Base-by-base conservation (phyloP, 441 rosid genomes). In the Adansonia grandidieri region DNA sequence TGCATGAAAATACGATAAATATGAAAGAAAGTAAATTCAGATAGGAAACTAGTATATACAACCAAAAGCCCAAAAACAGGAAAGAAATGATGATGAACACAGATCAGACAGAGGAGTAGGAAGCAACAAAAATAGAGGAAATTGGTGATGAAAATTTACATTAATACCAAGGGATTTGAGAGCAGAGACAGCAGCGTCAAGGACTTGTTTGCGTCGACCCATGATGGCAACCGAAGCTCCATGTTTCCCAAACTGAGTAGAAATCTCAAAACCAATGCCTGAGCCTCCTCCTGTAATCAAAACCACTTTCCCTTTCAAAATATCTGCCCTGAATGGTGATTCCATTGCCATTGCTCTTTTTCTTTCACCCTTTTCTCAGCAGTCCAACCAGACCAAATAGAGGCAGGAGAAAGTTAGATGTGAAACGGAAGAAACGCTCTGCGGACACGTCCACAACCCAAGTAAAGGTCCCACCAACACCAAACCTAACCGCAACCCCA, bases 211-310 rank as follows among this genome's bases (percentile, higher is more conserved):
- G 14, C 98, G 93, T 5, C 98, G 89, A 13, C 98, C 98, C 97
- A 95, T 93, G 88, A 93, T 88, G 7, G 98, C 93, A 73, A 95
- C 79, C 0, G 87, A 88, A 73, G 95, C 97, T 61, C 98, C 98
- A 84, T 95, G 98, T 71, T 82, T 86, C 2, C 96, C 98, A 32
- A 92, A 86, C 80, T 95, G 96, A 37, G 88, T 79, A 5, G 93
- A 85, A 65, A 95, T 90, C 89, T 92, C 98, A 65, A 88, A 92
- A 20, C 99, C 99, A 62, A 95, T 95, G 9, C 99, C 99, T 0
- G 99, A 95, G 9, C 98, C 98, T 20, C 97, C 99, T 24, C 98
- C 98, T 54, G 98, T 95, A 50, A 95, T 82, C 78, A 93, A 83
- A 61, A 88, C 96, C 6, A 93, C 94, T 72, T 91, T 87, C 9